These are phyloP conservation scores for Inonotus obliquus DNA, from an alignment of 1,284 basidiomycete species.

Conservation along the genomic window DNA sequence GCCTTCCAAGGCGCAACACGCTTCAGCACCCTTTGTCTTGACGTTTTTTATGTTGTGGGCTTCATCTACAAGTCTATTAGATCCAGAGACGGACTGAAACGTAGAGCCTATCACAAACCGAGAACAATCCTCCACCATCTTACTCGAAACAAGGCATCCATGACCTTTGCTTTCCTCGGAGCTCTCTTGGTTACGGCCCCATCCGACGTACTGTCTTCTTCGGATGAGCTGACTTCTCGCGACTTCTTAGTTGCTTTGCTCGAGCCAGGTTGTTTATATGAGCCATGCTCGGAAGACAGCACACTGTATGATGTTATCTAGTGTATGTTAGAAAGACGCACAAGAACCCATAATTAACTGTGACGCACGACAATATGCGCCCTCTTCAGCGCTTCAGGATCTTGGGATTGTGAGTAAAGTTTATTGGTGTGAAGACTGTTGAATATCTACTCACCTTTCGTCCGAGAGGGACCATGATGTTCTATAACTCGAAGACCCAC, in stretches of 20 bases:
- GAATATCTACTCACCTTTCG: slow-evolving; percentile 49
- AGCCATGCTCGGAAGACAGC: slow-evolving; percentile 68
- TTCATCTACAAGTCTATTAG: slow-evolving; percentile 60
- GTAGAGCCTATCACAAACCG: slow-evolving; percentile 40
- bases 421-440: background rate
- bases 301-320: slow-evolving; percentile 76
- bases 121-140: slow-evolving; percentile 87
- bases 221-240: slow-evolving; percentile 28
- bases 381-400: slow-evolving; percentile 51
- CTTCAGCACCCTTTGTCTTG: slow-evolving; percentile 76
- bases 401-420: slow-evolving; percentile 33
- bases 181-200: slow-evolving; percentile 35
- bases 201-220: slow-evolving; percentile 29
- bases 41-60: slow-evolving; percentile 97
- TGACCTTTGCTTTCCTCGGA: slow-evolving; percentile 36
- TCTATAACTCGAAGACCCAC: slow-evolving; percentile 65
- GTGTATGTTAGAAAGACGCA: background rate
- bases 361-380: slow-evolving; percentile 65
- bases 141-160: slow-evolving; percentile 71
- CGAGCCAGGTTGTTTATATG: slow-evolving; percentile 28
- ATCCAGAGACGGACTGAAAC: slow-evolving; percentile 17
- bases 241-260: slow-evolving; percentile 24
- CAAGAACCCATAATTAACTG: background rate
- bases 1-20: slow-evolving; percentile 73
- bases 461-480: slow-evolving; percentile 76